Conservation (phyloP, 2,329 filamentous ascomycete genomes). For the Penicillium verrucosum region DNA sequence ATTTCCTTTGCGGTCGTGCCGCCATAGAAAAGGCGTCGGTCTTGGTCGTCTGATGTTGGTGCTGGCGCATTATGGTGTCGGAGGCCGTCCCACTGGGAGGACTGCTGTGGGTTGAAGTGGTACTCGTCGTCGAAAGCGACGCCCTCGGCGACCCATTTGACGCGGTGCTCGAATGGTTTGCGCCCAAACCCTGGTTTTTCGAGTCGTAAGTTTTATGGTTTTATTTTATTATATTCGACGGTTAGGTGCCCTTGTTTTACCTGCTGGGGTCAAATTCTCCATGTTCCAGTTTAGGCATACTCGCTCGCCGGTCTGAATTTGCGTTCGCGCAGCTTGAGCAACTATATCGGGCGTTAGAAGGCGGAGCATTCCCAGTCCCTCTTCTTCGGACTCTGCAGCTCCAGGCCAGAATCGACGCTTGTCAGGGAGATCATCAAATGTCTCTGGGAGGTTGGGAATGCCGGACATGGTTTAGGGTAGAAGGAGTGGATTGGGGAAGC, state of each 20-base stretch:
- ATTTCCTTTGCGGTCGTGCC: constrained; percentile 38
- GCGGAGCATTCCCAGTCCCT: constrained; percentile 54
- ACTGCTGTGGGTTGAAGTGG: constrained; percentile 53
- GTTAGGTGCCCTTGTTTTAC: constrained; percentile 14
- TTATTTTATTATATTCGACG: too few relatives aligned
- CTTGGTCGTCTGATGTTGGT: constrained; percentile 31
- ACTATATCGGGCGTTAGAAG: constrained; percentile 54
- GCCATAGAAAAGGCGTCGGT: constrained; percentile 36
- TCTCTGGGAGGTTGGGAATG: constrained; percentile 27
- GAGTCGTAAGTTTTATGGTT: not conserved
- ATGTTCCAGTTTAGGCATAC: constrained; percentile 58
- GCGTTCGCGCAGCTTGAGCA: constrained; percentile 48
- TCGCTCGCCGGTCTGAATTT: constrained; percentile 53
- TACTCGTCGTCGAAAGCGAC: constrained; percentile 51
- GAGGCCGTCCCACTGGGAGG: constrained; percentile 55
- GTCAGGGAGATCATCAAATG: constrained; percentile 46
- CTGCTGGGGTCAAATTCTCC: constrained; percentile 51
- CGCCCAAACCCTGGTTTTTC: constrained; percentile 51
- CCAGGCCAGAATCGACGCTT: constrained; percentile 51
- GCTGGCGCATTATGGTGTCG: constrained; percentile 50
- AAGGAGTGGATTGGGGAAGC: not conserved
- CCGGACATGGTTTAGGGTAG: constrained; percentile 20
- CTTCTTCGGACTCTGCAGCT: constrained; percentile 46
- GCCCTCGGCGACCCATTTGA: constrained; percentile 48
- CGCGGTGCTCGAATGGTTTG: constrained; percentile 51